A percentile compares a stretch with the other conserved stretches of the same genome.
These are phyloP conservation scores for Acacia crassicarpa DNA, from an alignment of 306 rosid species.

Conservation along the genomic window DNA sequence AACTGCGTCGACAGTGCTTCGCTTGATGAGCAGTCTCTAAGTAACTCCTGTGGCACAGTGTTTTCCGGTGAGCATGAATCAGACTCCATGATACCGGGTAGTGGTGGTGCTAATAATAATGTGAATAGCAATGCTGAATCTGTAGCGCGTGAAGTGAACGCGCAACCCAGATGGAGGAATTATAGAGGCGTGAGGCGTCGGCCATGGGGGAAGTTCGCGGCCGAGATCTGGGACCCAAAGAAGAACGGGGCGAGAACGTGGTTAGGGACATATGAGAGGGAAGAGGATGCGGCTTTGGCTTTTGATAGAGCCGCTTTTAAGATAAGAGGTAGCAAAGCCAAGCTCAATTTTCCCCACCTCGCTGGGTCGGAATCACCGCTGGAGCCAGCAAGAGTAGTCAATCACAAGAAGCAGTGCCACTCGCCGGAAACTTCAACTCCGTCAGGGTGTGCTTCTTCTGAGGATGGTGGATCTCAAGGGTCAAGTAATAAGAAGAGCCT, in stretches of 20 bases:
- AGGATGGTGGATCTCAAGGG: not conserved
- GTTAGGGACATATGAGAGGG: conserved; percentile 65
- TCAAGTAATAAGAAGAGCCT: not conserved
- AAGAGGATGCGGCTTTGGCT: conserved; percentile 64
- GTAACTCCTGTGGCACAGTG: not conserved
- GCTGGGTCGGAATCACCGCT: conserved; percentile 13
- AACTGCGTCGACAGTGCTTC: not conserved
- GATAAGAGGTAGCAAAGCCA: conserved; percentile 63
- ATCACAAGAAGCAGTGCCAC: not conserved
- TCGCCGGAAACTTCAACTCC: not conserved
- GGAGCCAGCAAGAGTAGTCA: not conserved
- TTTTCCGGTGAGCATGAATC: not conserved
- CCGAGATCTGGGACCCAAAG: conserved; percentile 43
- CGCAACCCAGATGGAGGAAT: conserved; percentile 16
- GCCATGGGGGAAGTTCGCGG: conserved; percentile 61
- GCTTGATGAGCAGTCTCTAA: not conserved
- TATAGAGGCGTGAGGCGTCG: conserved; percentile 49
- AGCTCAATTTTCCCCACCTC: conserved; percentile 67
- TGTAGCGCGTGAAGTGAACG: not conserved
- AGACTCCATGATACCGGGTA: not conserved
- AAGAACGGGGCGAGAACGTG: conserved; percentile 58
- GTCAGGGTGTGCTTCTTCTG: not conserved
- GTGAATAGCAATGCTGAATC: not conserved
- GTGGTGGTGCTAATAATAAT: not conserved
- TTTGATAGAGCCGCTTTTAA: conserved; percentile 69